Conservation (phyloP, 305 asterid species). For the Vinca major region DNA sequence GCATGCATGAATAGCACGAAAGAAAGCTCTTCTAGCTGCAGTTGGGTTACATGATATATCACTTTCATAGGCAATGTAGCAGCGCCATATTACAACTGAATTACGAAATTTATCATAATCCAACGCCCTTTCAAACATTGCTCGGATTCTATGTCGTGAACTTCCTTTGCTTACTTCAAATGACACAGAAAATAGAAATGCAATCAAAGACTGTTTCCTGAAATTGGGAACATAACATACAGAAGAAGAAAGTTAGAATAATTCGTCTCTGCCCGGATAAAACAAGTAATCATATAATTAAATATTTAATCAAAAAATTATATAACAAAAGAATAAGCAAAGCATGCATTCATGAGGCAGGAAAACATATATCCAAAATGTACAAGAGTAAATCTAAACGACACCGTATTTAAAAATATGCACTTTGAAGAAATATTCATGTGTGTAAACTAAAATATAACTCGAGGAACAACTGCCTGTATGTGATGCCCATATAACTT, state of each 20-base stretch:
- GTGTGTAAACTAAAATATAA: not conserved
- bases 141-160: slow-evolving; percentile 63
- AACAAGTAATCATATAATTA: not conserved
- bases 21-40: slow-evolving; percentile 80
- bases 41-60: slow-evolving; percentile 37
- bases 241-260: slow-evolving; percentile 4
- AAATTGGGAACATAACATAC: not conserved
- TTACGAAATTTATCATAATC: slow-evolving; percentile 51
- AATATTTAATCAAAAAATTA: not conserved
- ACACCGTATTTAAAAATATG: not conserved
- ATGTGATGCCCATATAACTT: not conserved
- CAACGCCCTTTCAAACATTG: slow-evolving; percentile 80
- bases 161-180: slow-evolving; percentile 64
- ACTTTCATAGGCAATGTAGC: slow-evolving; percentile 65
- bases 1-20: slow-evolving; percentile 91
- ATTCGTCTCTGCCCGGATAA: not conserved
- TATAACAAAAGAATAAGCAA: too few species aligned
- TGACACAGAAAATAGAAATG: slow-evolving; percentile 62
- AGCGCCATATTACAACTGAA: slow-evolving; percentile 84
- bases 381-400: not conserved
- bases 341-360: not conserved
- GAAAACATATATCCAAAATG: not conserved
- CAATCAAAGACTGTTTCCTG: slow-evolving; percentile 73
- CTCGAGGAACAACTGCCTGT: not conserved
- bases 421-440: not conserved